Percentiles rank a stretch among this genome's conserved stretches.
phyloP scores from a whole-genome alignment of 1,284 basidiomycete species.

The Sporisorium scitamineum region DNA sequence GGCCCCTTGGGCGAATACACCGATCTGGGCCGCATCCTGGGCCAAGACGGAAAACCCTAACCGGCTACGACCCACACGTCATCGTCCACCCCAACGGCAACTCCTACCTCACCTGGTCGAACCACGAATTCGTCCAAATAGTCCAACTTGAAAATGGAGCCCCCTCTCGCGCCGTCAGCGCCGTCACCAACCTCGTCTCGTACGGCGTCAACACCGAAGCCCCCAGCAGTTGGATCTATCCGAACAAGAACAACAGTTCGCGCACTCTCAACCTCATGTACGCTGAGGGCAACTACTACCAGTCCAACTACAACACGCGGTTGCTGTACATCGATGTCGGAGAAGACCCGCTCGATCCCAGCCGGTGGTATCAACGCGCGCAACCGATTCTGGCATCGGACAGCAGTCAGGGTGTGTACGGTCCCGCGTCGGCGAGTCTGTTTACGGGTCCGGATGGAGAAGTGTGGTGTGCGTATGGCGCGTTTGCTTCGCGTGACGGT shows the following conservation, averaged over 20 bases:
- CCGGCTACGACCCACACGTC: conserved; percentile 45
- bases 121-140: conserved; percentile 45
- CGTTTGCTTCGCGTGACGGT: conserved; percentile 29
- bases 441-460: conserved; percentile 33
- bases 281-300: conserved; percentile 43
- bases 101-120: conserved; percentile 39
- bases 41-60: conserved; percentile 22
- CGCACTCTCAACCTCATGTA: conserved; percentile 46
- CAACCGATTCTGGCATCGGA: conserved; percentile 36
- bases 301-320: conserved; percentile 47
- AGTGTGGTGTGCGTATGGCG: conserved; percentile 40
- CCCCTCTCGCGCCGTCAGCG: conserved; percentile 20
- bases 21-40: conserved; percentile 30
- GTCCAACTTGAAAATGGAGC: conserved; percentile 36
- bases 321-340: conserved; percentile 32
- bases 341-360: conserved; percentile 28
- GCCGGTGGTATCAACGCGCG: conserved; percentile 29
- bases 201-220: conserved; percentile 49
- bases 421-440: conserved; percentile 36
- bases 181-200: conserved; percentile 28
- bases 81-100: conserved; percentile 49
- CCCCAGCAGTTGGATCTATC: conserved; percentile 38
- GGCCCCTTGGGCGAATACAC: conserved; percentile 32
- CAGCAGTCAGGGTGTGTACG: conserved; percentile 31
- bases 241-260: conserved; percentile 27